phyloP scores from a whole-genome alignment of 192 early-diverging fungal genomes.

The Dissophora globulifera region DNA sequence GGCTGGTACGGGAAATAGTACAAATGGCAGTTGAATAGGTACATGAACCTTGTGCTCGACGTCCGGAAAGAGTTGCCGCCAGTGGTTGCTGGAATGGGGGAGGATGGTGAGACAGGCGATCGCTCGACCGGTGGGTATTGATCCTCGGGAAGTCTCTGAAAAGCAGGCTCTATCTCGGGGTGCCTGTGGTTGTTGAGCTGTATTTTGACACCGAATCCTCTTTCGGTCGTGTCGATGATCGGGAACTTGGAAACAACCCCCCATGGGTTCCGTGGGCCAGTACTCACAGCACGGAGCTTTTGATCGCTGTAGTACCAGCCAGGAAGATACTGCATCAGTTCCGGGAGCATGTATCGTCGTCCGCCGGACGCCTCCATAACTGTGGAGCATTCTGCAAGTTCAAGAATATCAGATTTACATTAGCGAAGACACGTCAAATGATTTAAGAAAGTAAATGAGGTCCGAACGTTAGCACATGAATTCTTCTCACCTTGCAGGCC shows the following conservation, averaged over 20 bases:
- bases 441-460: too few relatives aligned
- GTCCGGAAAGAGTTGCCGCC: background rate
- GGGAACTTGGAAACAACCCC: constrained; percentile 55
- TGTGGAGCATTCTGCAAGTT: constrained; percentile 42
- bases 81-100: background rate
- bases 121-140: constrained; percentile 15
- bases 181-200: constrained; percentile 48
- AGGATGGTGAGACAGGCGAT: background rate
- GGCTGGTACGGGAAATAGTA: constrained; percentile 56
- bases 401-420: background rate
- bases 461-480: background rate
- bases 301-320: constrained; percentile 54
- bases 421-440: too few relatives aligned
- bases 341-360: constrained; percentile 44
- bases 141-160: constrained; percentile 10
- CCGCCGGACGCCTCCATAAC: constrained; percentile 5
- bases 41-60: constrained; percentile 42
- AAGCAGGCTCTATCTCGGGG: constrained; percentile 31
- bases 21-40: constrained; percentile 54
- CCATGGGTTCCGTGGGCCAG: constrained; percentile 44
- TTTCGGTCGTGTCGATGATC: constrained; percentile 31
- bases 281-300: constrained; percentile 17
- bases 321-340: constrained; percentile 37
- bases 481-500: constrained; percentile 47
- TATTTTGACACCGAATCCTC: constrained; percentile 54